Base-by-base conservation (phyloP, 2,329 filamentous ascomycete genomes). In the Sclerotinia subarctica region DNA sequence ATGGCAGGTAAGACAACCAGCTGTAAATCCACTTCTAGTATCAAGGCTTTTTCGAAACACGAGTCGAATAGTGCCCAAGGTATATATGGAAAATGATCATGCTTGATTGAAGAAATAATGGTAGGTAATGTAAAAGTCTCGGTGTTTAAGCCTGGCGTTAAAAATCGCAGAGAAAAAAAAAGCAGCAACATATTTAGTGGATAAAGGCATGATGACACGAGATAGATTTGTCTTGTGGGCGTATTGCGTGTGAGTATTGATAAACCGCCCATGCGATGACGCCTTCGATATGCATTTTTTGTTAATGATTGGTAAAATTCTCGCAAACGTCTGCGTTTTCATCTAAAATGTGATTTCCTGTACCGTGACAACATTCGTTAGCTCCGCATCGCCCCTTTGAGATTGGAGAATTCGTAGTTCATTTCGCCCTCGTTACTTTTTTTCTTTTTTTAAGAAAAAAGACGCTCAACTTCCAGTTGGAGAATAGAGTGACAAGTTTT, bases 181-280 rank as follows among this genome's bases (percentile, higher is more conserved):
- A 3, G 24, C 6, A 2, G 17, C 2, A 17, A 52, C 24, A 3
- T n/a, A 1, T 5, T 5, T 52, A 52, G 2, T 8, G 13, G 13
- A 26, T 11, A 7, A 26, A 13, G 7, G 17, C 4, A 19, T n/a
- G 24, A 19, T 19, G 51, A 8, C 24, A 52, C 17, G 11, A 17
- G 6, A 7, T 10, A 6, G 7, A 26, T 29, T 8, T 26, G 15
- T 8, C 24, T 29, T 3, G 15, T 6, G 8, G 5, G 24, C 26
- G 24, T 52, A 29, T 17, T 0, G 17, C 3, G 5, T 29, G 26
- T 17, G 38, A 19, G 24, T 0, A 26, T 26, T 52, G n/a, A 15
- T 15, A 42, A 42, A 26, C 1, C 5, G 6, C 11, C 15, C 11
- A 6, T 17, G 0, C 1, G 11, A 15, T 6, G n/a, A 7, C 0